A percentile compares a stretch with the other conserved stretches of the same genome.
phyloP scores from a whole-genome alignment of 2,329 filamentous ascomycete species.

The Fusarium sp. region DNA sequence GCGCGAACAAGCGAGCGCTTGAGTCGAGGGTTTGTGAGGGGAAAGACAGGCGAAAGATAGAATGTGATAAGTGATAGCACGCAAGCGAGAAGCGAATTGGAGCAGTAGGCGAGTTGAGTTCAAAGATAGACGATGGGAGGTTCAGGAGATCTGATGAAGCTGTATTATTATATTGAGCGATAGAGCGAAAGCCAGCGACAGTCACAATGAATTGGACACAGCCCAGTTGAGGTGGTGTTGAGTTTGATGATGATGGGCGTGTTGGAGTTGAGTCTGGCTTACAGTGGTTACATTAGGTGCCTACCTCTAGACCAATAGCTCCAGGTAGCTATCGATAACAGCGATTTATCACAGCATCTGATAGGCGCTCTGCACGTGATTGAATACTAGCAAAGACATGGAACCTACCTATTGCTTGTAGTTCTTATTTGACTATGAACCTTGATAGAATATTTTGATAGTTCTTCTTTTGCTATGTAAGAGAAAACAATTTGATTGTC shows the following conservation, averaged over 20 bases:
- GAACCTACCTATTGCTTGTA: neutral
- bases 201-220: constrained; percentile 1
- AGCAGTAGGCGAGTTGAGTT: neutral
- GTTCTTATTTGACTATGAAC: neutral
- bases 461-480: neutral
- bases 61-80: constrained; percentile 17
- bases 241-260: constrained; percentile 31
- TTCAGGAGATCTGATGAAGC: neutral
- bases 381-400: neutral
- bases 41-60: constrained; percentile 8
- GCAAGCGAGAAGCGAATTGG: neutral
- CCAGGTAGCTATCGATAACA: constrained; percentile 6
- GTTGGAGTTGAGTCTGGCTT: constrained; percentile 37
- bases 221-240: neutral
- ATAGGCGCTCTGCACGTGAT: constrained; percentile 46
- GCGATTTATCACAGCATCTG: constrained; percentile 5
- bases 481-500: neutral
- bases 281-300: constrained; percentile 43
- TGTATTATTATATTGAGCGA: neutral
- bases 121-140: neutral
- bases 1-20: constrained; percentile 13
- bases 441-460: neutral
- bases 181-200: neutral
- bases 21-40: constrained; percentile 4
- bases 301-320: constrained; percentile 9